Percentiles rank a stretch among this genome's conserved stretches.
phyloP scores from a whole-genome alignment of 2,329 filamentous ascomycete genomes.

The Beauveria sp. region DNA sequence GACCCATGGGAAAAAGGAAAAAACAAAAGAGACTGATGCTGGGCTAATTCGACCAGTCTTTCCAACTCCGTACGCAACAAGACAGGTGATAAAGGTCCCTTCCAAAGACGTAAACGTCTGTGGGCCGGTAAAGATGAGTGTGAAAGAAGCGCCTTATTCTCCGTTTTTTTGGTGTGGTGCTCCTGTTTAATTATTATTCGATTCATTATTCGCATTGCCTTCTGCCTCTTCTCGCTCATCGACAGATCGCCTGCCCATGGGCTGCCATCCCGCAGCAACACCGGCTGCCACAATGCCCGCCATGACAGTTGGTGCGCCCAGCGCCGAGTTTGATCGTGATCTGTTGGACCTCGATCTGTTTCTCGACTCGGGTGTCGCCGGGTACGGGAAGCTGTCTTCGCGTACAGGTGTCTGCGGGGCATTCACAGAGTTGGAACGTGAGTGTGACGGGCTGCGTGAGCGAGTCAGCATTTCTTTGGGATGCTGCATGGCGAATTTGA shows the following conservation, averaged over 20 bases:
- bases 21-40: neutral
- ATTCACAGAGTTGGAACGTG: conserved; percentile 55
- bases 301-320: conserved; percentile 72
- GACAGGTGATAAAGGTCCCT: neutral
- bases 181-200: neutral
- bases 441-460: conserved; percentile 56
- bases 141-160: conserved; percentile 6
- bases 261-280: conserved; percentile 70
- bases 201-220: conserved; percentile 4
- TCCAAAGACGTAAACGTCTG: neutral
- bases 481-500: conserved; percentile 71
- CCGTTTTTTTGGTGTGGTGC: neutral
- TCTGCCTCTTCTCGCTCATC: conserved; percentile 18
- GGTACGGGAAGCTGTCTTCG: conserved; percentile 44
- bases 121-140: neutral
- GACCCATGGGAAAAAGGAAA: neutral
- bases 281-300: conserved; percentile 74
- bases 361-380: conserved; percentile 51
- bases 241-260: conserved; percentile 44
- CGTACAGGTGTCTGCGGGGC: conserved; percentile 56
- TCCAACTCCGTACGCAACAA: neutral
- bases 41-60: neutral
- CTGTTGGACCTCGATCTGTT: conserved; percentile 60
- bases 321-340: conserved; percentile 60
- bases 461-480: conserved; percentile 63